Base-by-base conservation (phyloP, 2,329 filamentous ascomycete genomes). In the Xylaria sp. region DNA sequence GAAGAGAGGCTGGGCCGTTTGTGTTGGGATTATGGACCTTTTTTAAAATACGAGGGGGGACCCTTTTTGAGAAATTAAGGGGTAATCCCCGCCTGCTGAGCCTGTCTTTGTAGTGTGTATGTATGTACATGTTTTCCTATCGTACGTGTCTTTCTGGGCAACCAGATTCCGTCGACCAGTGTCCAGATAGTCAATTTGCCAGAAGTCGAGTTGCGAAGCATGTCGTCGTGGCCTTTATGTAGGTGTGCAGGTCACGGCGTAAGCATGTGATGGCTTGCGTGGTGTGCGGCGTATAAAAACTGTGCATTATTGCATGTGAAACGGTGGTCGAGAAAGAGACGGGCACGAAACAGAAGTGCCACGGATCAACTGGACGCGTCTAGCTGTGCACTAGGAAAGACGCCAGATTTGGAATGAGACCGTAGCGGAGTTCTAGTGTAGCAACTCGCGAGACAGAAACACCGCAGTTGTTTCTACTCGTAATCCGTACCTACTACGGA, bases 41-140 rank as follows among this genome's bases (percentile, higher is more conserved):
- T 30, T 30, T 30, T 49, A 52, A 61, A 47, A 55, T 37, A 46
- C 42, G 42, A 53, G 55, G 39, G 35, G 16, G 35, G 30, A 18
- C 34, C 9, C 16, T 16, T 16, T 11, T 34, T 16, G 34, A 61
- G 54, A 50, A 30, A 57, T 59, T 57, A 61, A 59, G 56, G 59
- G 56, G 58, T 4, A 30, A 50, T 13, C 7, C 42, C 49, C 42
- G 10, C 10, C 42, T 46, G 13, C 37, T 13, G 37, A 42, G 37
- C 37, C 37, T 30, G 23, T 30, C 23, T 30, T 30, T 30, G 23
- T 30, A 30, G 23, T 30, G 16, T 30, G 23, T 23, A 23, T 16
- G 23, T 34, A 51, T 35, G 30, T 35, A 51, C 49, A 8, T 11
- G 8, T 9, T 10, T 39, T 10, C 8, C 4, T 42, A 16, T 16